phyloP scores from a whole-genome alignment of 208 protist genomes.

The Paratrypanosoma confusum region DNA sequence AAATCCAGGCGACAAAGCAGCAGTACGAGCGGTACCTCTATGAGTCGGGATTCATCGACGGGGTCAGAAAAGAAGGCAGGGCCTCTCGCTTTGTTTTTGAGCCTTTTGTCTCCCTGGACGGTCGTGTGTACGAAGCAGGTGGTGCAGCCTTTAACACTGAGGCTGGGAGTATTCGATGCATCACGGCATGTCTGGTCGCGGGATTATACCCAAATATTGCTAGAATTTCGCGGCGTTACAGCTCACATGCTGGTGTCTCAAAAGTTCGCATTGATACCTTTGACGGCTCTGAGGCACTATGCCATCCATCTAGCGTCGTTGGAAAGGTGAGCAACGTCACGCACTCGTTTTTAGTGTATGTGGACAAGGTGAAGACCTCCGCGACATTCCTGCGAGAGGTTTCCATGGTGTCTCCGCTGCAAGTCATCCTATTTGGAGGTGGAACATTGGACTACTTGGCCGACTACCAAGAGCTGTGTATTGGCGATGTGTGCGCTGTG shows the following conservation, averaged over 20 bases:
- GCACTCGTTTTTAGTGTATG: conserved; percentile 84
- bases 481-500: conserved; percentile 72
- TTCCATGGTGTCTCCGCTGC: conserved; percentile 81
- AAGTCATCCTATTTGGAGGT: conserved; percentile 90
- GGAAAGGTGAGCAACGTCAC: conserved; percentile 47
- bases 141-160: conserved; percentile 79
- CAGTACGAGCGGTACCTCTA: conserved; percentile 89
- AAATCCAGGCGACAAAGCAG: conserved; percentile 85
- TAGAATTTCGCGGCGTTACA: conserved; percentile 6
- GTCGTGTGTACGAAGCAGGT: conserved; percentile 71
- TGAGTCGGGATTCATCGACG: conserved; percentile 83
- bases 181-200: conserved; percentile 86
- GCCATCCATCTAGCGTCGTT: conserved; percentile 89
- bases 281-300: conserved; percentile 68
- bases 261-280: conserved; percentile 30
- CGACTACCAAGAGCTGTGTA: conserved; percentile 71
- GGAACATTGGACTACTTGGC: conserved; percentile 64
- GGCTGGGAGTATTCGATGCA: conserved; percentile 63
- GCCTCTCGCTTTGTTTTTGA: conserved; percentile 43
- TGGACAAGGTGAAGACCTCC: conserved; percentile 91
- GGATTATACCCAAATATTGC: conserved; percentile 94
- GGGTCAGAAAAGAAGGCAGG: conserved; percentile 9
- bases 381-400: conserved; percentile 86
- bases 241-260: conserved; percentile 6
- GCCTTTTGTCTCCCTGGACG: conserved; percentile 57